Evolutionary conservation across 768 basidiomycete species (phyloP).

Genomic region (Lactifluus pinguis): DNA sequence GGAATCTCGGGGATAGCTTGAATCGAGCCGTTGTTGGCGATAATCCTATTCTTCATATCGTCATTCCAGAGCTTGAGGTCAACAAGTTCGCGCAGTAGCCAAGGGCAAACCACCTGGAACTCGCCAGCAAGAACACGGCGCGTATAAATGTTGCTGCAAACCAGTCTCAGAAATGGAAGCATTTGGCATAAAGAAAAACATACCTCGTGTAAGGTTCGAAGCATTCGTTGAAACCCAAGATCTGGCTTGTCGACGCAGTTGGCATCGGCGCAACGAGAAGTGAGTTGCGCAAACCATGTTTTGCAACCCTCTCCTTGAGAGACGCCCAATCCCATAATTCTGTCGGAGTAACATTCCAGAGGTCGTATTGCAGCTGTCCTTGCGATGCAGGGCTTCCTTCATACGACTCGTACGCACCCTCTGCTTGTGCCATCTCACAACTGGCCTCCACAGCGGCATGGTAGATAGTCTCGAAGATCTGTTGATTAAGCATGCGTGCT

Average conservation of each 20-base stretch:
- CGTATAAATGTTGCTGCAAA: conserved; percentile 88
- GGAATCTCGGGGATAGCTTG: conserved; percentile 87
- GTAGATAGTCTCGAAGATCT: conserved; percentile 99
- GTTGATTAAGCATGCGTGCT: conserved; percentile 75
- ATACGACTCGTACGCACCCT: conserved; percentile 85
- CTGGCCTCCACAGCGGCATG: conserved; percentile 90
- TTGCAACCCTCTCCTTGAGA: conserved; percentile 79
- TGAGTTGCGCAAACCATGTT: conserved; percentile 81
- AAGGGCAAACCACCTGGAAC: conserved; percentile 98
- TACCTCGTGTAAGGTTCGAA: conserved; percentile 65
- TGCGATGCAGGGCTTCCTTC: conserved; percentile 82
- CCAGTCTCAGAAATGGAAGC: neutral
- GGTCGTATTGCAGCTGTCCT: conserved; percentile 87
- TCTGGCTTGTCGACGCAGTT: conserved; percentile 96
- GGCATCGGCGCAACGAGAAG: conserved; percentile 96
- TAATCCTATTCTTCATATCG: conserved; percentile 99
- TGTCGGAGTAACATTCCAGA: conserved; percentile 81
- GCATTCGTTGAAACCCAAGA: conserved; percentile 96
- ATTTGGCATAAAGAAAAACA: neutral
- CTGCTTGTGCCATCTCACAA: conserved; percentile 68
- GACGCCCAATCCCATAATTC: conserved; percentile 90
- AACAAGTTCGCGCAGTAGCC: conserved; percentile 97
- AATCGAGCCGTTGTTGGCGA: conserved; percentile 86
- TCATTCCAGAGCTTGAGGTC: conserved; percentile 95
- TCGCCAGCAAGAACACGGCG: conserved; percentile 99